phyloP scores from a whole-genome alignment of 148 eudicot species.

The Fagopyrum tataricum region DNA sequence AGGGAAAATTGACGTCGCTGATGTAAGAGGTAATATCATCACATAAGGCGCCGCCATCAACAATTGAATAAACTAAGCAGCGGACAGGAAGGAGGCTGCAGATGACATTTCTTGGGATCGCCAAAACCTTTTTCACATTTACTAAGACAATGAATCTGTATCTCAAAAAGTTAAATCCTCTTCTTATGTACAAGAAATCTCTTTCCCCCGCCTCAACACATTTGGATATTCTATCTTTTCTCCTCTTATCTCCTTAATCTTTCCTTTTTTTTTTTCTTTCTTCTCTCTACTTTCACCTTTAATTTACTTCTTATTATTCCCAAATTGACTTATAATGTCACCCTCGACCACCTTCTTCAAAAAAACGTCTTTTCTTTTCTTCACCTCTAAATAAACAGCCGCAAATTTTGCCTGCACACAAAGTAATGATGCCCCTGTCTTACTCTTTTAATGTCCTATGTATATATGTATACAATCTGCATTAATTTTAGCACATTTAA shows the following conservation, averaged over 20 bases:
- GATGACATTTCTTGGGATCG: constrained; percentile 2
- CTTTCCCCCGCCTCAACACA: neutral
- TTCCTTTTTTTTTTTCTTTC: neutral
- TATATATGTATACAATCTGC: neutral
- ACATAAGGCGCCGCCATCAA: neutral
- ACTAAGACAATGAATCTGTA: neutral
- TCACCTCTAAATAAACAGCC: neutral
- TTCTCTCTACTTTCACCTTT: neutral
- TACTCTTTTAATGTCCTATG: neutral
- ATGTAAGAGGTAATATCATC: neutral
- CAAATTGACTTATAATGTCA: constrained; percentile 5
- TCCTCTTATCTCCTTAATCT: no score
- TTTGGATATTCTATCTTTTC: neutral
- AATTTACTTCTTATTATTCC: neutral
- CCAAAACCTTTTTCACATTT: neutral
- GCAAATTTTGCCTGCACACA: constrained; percentile 5
- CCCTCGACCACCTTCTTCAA: neutral
- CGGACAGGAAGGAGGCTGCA: neutral
- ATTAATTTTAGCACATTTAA: constrained; percentile 5
- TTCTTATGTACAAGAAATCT: neutral
- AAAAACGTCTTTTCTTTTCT: constrained; percentile 4
- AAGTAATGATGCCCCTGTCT: constrained; percentile 3
- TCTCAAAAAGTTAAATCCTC: constrained; percentile 1
- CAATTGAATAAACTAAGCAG: neutral
- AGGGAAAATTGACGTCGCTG: no score